These are phyloP conservation scores for Euphrasia arctica DNA, from an alignment of 305 asterid genomes.

Conservation along the genomic window DNA sequence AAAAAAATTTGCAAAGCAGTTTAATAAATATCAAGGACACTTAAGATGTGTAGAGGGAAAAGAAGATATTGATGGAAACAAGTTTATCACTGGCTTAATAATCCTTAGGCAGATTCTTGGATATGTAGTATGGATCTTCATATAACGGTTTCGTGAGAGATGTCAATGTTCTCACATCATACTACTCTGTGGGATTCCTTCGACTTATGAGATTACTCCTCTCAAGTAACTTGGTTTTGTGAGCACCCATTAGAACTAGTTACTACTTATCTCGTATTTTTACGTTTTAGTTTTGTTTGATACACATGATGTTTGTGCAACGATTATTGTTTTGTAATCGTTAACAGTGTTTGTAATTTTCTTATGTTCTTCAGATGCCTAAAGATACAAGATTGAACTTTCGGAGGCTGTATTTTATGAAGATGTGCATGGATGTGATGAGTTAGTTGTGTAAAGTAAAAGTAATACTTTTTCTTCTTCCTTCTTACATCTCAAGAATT, in stretches of 20 bases:
- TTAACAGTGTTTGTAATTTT: background rate
- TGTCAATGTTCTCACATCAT: background rate
- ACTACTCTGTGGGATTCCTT: background rate
- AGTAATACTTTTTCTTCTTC: background rate
- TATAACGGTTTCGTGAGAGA: background rate
- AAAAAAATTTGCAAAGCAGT: too few species aligned
- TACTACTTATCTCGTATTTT: background rate
- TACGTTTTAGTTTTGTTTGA: background rate
- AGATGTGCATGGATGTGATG: conserved; percentile 19
- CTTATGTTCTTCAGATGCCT: conserved; percentile 20
- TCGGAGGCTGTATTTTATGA: background rate
- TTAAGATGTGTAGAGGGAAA: background rate
- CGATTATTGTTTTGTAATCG: background rate
- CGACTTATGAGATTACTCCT: background rate
- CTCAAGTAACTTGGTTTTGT: background rate
- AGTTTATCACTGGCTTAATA: background rate
- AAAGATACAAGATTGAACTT: conserved; percentile 18
- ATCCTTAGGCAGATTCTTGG: background rate
- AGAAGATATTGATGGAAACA: background rate
- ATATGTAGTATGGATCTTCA: background rate
- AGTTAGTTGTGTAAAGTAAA: conserved; percentile 21
- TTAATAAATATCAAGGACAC: too few species aligned
- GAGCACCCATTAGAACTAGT: background rate
- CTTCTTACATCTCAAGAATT: too few species aligned
- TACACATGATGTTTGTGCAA: background rate